phyloP scores from a whole-genome alignment of 1,284 basidiomycete genomes.

The Mycena citricolor region DNA sequence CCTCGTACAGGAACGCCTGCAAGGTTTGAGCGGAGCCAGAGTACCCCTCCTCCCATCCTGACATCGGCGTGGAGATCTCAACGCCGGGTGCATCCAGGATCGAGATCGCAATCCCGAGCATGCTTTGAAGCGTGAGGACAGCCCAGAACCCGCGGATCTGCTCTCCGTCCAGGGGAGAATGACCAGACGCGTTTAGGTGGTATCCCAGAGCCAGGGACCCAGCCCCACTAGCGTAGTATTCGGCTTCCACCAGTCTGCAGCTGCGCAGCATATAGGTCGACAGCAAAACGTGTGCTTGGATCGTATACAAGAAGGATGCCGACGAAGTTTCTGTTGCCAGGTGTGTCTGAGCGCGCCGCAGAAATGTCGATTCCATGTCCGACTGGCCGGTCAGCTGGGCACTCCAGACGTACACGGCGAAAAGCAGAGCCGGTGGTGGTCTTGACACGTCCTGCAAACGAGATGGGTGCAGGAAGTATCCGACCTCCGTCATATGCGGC shows the following conservation, averaged over 20 bases:
- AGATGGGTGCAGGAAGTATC: conserved; percentile 24
- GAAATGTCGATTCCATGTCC: conserved; percentile 6
- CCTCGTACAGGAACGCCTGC: conserved; percentile 8
- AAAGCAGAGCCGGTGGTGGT: conserved; percentile 22
- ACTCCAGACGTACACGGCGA: conserved; percentile 24
- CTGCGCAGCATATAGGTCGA: conserved; percentile 20
- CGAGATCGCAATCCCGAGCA: not conserved
- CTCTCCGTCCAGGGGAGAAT: conserved; percentile 4
- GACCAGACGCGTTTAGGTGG: conserved; percentile 7
- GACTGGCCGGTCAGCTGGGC: conserved; percentile 20
- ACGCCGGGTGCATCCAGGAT: conserved; percentile 9
- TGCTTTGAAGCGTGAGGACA: conserved; percentile 6
- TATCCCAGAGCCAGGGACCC: conserved; percentile 18
- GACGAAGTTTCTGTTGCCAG: conserved; percentile 4
- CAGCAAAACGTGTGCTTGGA: conserved; percentile 25
- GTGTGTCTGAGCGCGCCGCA: conserved; percentile 7
- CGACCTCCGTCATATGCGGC: conserved; percentile 23
- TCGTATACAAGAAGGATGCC: conserved; percentile 16
- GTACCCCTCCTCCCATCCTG: not conserved
- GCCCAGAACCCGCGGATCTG: conserved; percentile 17
- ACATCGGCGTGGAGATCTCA: conserved; percentile 19
- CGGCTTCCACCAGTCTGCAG: conserved; percentile 22
- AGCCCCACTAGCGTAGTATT: conserved; percentile 20
- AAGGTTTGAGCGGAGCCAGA: conserved; percentile 6
- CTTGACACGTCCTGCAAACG: conserved; percentile 19